A percentile compares a stretch with the other conserved stretches of the same genome.
These are phyloP conservation scores for Picea glauca DNA, from an alignment of 75 land plant genomes.

Conservation along the genomic window DNA sequence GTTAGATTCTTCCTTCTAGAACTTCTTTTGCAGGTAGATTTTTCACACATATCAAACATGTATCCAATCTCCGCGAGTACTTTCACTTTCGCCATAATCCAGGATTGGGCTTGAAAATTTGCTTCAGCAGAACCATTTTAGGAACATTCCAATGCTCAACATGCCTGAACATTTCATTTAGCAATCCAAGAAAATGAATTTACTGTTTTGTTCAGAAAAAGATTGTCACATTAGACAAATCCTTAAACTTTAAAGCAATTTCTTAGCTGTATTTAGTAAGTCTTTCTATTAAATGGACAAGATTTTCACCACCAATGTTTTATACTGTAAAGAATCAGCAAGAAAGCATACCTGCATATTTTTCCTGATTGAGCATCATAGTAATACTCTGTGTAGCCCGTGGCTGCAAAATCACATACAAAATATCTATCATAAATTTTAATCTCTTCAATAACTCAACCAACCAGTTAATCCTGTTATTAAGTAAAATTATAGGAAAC, in stretches of 20 bases:
- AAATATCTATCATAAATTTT: not conserved
- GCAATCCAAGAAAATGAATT: constrained; percentile 5
- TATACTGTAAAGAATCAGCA: not conserved
- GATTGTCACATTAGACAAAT: not conserved
- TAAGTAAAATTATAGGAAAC: not conserved
- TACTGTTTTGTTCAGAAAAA: not conserved
- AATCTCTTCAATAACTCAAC: constrained; percentile 9
- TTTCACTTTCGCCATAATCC: constrained; percentile 27
- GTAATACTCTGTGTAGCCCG: constrained; percentile 93
- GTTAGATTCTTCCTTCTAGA: no score
- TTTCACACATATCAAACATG: not conserved
- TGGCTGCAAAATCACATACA: constrained; percentile 52
- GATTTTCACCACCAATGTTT: not conserved
- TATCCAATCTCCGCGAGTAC: not conserved
- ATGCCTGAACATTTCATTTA: constrained; percentile 54
- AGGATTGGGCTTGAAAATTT: constrained; percentile 78
- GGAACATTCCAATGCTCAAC: constrained; percentile 97
- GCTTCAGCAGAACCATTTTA: constrained; percentile 83
- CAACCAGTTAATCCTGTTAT: not conserved
- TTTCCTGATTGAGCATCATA: constrained; percentile 74
- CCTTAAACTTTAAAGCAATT: not conserved
- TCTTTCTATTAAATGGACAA: not conserved
- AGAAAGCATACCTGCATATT: constrained; percentile 72
- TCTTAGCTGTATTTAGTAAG: not conserved
- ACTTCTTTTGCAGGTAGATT: not conserved